Conservation (phyloP, 805 yeast genomes). For the Saturnispora hagleri region DNA sequence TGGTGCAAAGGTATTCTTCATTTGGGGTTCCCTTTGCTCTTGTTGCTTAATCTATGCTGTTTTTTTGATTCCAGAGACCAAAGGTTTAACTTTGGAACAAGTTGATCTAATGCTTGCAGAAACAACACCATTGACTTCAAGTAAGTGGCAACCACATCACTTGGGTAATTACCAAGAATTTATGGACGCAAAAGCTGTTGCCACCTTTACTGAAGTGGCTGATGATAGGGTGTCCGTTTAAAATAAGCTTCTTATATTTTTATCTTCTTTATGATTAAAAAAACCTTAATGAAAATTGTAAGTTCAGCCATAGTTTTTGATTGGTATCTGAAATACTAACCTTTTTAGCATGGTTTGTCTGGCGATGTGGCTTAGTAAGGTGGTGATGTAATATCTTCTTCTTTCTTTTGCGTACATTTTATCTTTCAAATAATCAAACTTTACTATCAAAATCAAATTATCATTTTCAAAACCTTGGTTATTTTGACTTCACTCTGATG, state of each 20-base stretch:
- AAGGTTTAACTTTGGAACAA: slow-evolving; percentile 45
- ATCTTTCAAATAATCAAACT: no score
- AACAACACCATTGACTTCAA: background rate
- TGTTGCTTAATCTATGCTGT: slow-evolving; percentile 34
- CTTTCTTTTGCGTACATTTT: no score
- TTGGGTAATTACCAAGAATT: background rate
- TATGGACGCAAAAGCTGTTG: background rate
- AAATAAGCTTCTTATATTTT: no score
- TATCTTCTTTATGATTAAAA: background rate
- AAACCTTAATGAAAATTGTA: no score
- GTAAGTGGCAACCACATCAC: background rate
- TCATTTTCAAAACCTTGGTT: no score
- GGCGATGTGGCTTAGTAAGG: no score
- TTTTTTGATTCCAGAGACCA: slow-evolving; percentile 44
- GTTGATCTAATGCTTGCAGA: slow-evolving; percentile 33
- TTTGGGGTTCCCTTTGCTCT: slow-evolving; percentile 37
- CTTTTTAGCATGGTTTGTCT: no score
- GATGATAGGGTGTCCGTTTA: background rate
- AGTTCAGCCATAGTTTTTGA: no score
- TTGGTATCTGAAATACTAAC: no score
- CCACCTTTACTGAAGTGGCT: background rate
- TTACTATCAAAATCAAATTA: no score
- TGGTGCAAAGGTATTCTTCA: slow-evolving; percentile 40
- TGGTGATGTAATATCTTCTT: no score
- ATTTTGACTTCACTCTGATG: no score